These are phyloP conservation scores for Micromonas pusilla DNA, from an alignment of 139 green algal species.

Conservation along the genomic window DNA sequence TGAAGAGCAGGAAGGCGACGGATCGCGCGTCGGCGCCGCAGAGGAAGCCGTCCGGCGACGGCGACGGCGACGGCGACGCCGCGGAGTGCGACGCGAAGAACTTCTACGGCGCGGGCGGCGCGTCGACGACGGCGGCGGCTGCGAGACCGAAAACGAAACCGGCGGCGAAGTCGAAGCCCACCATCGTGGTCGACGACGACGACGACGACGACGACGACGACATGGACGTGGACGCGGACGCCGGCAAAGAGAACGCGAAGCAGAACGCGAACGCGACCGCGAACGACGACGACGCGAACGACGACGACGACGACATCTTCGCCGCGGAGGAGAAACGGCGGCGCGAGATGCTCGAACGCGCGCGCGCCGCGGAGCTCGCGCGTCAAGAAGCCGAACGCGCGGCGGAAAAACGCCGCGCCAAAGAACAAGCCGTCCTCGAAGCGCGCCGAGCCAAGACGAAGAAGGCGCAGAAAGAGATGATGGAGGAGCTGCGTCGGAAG, in stretches of 20 bases:
- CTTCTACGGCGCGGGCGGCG: constrained; percentile 14
- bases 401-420: not conserved
- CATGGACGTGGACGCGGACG: not conserved
- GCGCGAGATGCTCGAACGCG: not conserved
- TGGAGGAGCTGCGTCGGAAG: not conserved
- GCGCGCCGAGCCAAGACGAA: not conserved
- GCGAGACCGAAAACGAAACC: not conserved
- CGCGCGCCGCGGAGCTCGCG: not conserved
- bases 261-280: not conserved
- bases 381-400: not conserved
- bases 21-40: not conserved
- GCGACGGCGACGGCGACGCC: not conserved
- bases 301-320: not conserved
- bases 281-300: not conserved
- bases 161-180: not conserved
- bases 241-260: not conserved
- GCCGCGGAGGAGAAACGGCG: not conserved
- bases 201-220: not conserved
- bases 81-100: not conserved
- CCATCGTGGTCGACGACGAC: constrained; percentile 8
- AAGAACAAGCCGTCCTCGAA: not conserved
- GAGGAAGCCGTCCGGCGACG: not conserved
- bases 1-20: not conserved
- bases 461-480: not conserved
- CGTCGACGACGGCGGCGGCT: not conserved